Evolutionary conservation across 495 filamentous ascomycete species (phyloP).

Genomic region (Penicillium malachiteum): DNA sequence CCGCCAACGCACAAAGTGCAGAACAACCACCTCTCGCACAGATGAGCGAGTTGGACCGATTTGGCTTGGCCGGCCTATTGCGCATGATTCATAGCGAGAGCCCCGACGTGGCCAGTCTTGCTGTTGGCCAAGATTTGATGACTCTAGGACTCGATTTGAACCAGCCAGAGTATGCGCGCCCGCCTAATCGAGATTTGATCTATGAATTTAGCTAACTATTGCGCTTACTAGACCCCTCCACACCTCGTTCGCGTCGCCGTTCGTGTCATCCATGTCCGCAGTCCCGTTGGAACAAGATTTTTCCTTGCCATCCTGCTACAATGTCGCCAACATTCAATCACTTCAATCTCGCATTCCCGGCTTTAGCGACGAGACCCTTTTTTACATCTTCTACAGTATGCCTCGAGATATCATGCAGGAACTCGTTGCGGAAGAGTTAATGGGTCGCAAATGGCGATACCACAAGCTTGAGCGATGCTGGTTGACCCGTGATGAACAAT

Average conservation of each 20-base stretch:
- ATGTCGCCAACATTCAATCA: slow-evolving; percentile 80
- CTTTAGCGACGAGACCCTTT: slow-evolving; percentile 88
- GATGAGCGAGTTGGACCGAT: slow-evolving; percentile 79
- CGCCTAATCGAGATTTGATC: not conserved
- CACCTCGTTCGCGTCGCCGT: slow-evolving; percentile 67
- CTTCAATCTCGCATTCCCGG: slow-evolving; percentile 74
- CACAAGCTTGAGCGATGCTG: slow-evolving; percentile 86
- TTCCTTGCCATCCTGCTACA: slow-evolving; percentile 78
- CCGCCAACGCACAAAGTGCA: slow-evolving; percentile 31
- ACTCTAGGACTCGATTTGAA: slow-evolving; percentile 76
- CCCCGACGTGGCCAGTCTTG: slow-evolving; percentile 71
- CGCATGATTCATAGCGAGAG: slow-evolving; percentile 76
- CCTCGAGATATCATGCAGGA: slow-evolving; percentile 83
- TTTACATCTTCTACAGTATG: slow-evolving; percentile 93
- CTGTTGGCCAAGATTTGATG: slow-evolving; percentile 76
- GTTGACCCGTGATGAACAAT: slow-evolving; percentile 82
- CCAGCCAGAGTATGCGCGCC: slow-evolving; percentile 65
- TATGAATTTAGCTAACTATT: not conserved
- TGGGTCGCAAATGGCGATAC: slow-evolving; percentile 85
- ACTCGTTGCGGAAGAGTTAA: slow-evolving; percentile 77
- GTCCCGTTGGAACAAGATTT: slow-evolving; percentile 74
- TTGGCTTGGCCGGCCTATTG: slow-evolving; percentile 75
- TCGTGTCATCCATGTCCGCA: slow-evolving; percentile 65
- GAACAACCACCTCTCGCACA: slow-evolving; percentile 63
- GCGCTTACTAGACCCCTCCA: slow-evolving; percentile 51